Conservation (phyloP, 495 filamentous ascomycete genomes). For the Talaromyces ruber region DNA sequence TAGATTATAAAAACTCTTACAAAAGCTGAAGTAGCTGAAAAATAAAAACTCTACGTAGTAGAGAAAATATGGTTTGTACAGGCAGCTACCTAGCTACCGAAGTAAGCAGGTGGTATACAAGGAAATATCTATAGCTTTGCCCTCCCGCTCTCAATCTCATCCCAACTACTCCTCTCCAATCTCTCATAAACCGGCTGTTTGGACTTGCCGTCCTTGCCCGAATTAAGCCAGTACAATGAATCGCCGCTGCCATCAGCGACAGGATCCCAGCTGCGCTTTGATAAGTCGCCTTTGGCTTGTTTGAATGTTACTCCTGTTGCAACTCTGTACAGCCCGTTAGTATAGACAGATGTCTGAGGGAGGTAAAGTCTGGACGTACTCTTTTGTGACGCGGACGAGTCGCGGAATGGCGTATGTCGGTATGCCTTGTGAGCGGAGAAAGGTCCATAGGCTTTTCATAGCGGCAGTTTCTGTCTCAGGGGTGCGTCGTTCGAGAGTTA, state of each 20-base stretch:
- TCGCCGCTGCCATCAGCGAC: slow-evolving; percentile 26
- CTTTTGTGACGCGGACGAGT: slow-evolving; percentile 39
- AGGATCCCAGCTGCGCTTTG: slow-evolving; percentile 38
- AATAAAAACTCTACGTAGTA: too few species aligned
- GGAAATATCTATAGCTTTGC: slow-evolving; percentile 31
- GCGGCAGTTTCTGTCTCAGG: slow-evolving; percentile 21
- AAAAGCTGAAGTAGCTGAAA: too few species aligned
- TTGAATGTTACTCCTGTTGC: slow-evolving; percentile 44
- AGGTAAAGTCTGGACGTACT: slow-evolving; percentile 25
- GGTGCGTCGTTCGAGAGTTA: slow-evolving; percentile 34
- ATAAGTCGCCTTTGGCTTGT: slow-evolving; percentile 39
- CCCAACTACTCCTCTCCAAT: slow-evolving; percentile 31
- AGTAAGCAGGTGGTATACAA: too few species aligned
- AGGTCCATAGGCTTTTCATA: slow-evolving; percentile 25
- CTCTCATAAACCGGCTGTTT: slow-evolving; percentile 22
- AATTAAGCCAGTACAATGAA: slow-evolving; percentile 38
- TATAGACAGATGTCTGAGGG: neutral
- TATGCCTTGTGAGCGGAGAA: slow-evolving; percentile 40
- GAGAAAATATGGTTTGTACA: too few species aligned
- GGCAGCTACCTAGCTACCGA: too few species aligned
- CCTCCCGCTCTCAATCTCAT: slow-evolving; percentile 32
- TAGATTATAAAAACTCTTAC: too few species aligned
- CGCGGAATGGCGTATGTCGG: slow-evolving; percentile 41
- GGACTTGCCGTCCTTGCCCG: slow-evolving; percentile 13
- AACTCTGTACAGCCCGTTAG: slow-evolving; percentile 22